These are phyloP conservation scores for Dissophora globulifera DNA, from an alignment of 192 early-diverging fungal genomes.

Conservation along the genomic window DNA sequence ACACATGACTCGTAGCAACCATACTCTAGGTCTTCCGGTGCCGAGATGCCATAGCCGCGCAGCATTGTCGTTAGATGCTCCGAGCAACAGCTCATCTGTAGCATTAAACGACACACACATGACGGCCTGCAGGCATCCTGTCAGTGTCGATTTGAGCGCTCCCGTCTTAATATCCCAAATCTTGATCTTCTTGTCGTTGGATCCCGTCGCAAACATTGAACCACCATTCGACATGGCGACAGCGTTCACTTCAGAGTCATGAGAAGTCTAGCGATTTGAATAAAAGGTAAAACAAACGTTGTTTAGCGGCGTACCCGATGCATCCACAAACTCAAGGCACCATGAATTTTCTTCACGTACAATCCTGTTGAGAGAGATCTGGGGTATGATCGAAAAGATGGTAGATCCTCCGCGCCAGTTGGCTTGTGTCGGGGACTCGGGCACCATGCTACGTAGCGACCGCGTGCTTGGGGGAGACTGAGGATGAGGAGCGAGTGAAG, in stretches of 20 bases:
- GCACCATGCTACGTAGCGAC: constrained; percentile 33
- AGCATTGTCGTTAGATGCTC: constrained; percentile 91
- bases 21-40: constrained; percentile 77
- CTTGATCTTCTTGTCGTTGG: constrained; percentile 83
- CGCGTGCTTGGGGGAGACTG: constrained; percentile 41
- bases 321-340: not conserved
- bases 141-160: constrained; percentile 66
- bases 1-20: too few species aligned
- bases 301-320: not conserved
- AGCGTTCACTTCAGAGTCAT: constrained; percentile 86
- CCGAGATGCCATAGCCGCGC: constrained; percentile 87
- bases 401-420: constrained; percentile 41
- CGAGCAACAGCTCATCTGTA: constrained; percentile 75
- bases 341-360: constrained; percentile 10
- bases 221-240: constrained; percentile 78
- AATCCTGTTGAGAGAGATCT: constrained; percentile 36
- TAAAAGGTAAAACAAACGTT: not conserved
- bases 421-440: constrained; percentile 41
- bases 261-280: constrained; percentile 59
- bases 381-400: constrained; percentile 51
- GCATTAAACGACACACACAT: constrained; percentile 84
- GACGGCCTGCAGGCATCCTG: constrained; percentile 86
- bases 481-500: constrained; percentile 8
- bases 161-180: constrained; percentile 83
- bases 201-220: constrained; percentile 79